Base-by-base conservation (phyloP, 2,329 filamentous ascomycete genomes). In the Colletotrichum sp. region DNA sequence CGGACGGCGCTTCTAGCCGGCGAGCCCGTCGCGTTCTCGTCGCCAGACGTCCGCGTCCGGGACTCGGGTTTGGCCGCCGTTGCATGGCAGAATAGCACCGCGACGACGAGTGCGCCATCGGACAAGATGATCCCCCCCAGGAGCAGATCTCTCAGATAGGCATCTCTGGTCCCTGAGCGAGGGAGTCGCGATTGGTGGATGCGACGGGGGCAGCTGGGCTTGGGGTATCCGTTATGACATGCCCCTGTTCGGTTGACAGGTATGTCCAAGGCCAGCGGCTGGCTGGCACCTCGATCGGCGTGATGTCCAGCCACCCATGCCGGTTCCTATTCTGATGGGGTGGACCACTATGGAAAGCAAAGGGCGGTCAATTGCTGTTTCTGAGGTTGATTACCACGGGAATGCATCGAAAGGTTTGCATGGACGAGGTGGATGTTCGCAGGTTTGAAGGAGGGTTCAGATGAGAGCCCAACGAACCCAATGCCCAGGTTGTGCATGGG, bases 401-500 rank as follows among this genome's bases (percentile, higher is more conserved):
- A 63, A 49, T 49, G 44, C 44, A 49, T 49, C n/a, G 44, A 49
- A 12, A n/a, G 55, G 9, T 60, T n/a, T 68, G 64, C 73, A 73
- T 63, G 28, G 30, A 68, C 28, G n/a, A 73, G 36, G 73, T 68
- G 69, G 64, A 73, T 68, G 69, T 64, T 73, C 34, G 39, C 73
- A 36, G 63, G 70, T 68, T 68, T 68, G 73, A 39, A 44, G 49
- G 57, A 39, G 28, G 52, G 34, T 65, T 52, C 18, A 59, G 55
- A 70, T 52, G 68, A 36, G 63, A 75, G 73, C 73, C 73, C 55
- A 72, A 75, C 72, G 72, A 75, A 72, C 73, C 73, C 69, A 72
- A 75, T 34, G 30, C 36, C 73, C 68, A 44, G 57, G 63, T 55
- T 30, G 62, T 72, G 67, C 62, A 72, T 75, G 63, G 52, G 28